These are phyloP conservation scores for Puccinia coronata DNA, from an alignment of 1,284 basidiomycete species.

Conservation along the genomic window DNA sequence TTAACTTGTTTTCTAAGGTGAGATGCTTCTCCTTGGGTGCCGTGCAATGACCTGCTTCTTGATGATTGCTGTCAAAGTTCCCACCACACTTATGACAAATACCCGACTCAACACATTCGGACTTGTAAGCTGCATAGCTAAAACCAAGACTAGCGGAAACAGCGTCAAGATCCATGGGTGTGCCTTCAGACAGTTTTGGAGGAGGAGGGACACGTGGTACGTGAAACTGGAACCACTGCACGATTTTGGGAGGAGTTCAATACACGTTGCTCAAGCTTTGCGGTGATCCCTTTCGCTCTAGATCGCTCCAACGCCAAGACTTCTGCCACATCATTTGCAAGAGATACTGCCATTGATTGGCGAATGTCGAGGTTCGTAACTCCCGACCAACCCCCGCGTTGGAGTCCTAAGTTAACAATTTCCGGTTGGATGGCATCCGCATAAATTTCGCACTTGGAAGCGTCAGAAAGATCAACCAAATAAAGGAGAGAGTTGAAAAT, in stretches of 20 bases:
- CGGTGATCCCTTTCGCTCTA: too few species aligned
- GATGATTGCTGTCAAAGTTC: background rate
- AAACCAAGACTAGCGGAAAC: background rate
- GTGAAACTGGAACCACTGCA: too few species aligned
- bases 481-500: background rate
- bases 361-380: background rate
- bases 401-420: background rate
- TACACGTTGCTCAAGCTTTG: too few species aligned
- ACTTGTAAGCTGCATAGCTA: background rate
- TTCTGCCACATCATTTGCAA: background rate
- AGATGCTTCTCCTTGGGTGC: background rate
- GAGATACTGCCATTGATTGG: background rate
- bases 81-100: background rate
- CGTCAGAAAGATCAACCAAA: background rate
- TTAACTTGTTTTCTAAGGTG: background rate
- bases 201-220: too few species aligned
- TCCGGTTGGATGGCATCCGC: background rate
- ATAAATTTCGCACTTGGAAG: background rate
- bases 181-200: background rate
- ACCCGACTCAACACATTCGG: background rate
- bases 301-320: background rate
- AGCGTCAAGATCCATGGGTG: background rate
- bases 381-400: background rate
- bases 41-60: background rate
- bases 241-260: too few species aligned